Evolutionary conservation across 2,329 filamentous ascomycete species (phyloP).

Genomic region (Neopestalotiopsis rosae): DNA sequence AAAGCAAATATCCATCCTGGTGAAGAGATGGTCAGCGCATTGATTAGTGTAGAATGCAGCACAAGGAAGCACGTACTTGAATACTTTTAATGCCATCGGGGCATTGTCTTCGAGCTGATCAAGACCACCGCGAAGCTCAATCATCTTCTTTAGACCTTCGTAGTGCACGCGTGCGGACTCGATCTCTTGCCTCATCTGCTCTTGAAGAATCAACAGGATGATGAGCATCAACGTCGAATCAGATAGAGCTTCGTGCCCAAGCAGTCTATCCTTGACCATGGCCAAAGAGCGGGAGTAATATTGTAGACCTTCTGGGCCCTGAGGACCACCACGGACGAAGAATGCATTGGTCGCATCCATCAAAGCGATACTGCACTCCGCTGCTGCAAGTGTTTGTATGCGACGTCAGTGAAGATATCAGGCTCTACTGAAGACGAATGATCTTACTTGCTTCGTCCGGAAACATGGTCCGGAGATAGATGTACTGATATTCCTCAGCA

Average conservation of each 20-base stretch:
- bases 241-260: constrained; percentile 5
- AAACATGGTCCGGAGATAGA: constrained; percentile 6
- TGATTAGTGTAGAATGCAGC: neutral
- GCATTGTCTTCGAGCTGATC: neutral
- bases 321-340: neutral
- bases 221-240: constrained; percentile 9
- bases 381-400: neutral
- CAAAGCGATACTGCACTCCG: constrained; percentile 6
- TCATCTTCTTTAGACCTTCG: constrained; percentile 7
- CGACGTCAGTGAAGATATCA: neutral
- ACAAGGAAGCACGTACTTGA: constrained; percentile 6
- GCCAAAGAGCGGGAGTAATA: neutral
- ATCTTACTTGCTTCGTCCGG: constrained; percentile 6
- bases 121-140: constrained; percentile 10
- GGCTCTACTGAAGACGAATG: neutral
- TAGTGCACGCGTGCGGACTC: constrained; percentile 2
- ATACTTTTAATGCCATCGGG: constrained; percentile 7
- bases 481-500: neutral
- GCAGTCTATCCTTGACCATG: neutral
- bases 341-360: constrained; percentile 14
- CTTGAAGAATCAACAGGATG: constrained; percentile 2
- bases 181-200: constrained; percentile 5
- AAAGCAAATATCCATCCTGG: constrained; percentile 4
- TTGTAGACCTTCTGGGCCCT: neutral
- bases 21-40: neutral